These are phyloP conservation scores for Backusella tuberculispora DNA, from an alignment of 192 early-diverging fungal genomes.

Conservation along the genomic window DNA sequence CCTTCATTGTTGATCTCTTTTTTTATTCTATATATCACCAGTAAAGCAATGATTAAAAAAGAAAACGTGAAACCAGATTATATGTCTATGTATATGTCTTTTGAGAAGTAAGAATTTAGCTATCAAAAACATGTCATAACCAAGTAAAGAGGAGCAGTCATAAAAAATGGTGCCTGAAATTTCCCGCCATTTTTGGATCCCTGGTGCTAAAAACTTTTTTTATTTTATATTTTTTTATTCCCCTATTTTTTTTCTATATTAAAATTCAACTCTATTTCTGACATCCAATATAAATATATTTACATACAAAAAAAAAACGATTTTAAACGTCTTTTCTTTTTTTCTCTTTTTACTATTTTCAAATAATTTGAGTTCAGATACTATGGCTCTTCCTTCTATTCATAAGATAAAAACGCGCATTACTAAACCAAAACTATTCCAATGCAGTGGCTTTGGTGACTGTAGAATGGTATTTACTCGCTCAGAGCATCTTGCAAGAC, in stretches of 20 bases:
- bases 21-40: too few species aligned
- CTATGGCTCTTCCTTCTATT: conserved; percentile 3
- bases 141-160: conserved; percentile 6
- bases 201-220: conserved; percentile 2
- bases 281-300: conserved; percentile 16
- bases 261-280: conserved; percentile 10
- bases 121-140: background rate
- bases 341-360: conserved; percentile 10
- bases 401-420: conserved; percentile 6
- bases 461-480: conserved; percentile 60
- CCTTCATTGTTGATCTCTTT: too few species aligned
- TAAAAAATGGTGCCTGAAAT: conserved; percentile 25
- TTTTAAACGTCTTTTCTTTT: conserved; percentile 1
- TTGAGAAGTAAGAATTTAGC: background rate
- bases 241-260: conserved; percentile 15
- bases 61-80: background rate
- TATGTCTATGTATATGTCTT: background rate
- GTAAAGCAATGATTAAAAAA: background rate
- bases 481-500: conserved; percentile 57
- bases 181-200: conserved; percentile 22
- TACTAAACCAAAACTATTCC: conserved; percentile 44
- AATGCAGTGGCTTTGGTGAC: conserved; percentile 54
- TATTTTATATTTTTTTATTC: background rate
- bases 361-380: background rate
- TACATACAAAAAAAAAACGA: background rate